Evolutionary conservation across 176 grass and related monocot genomes (phyloP), one percentile per base, ranked within the genome.

Genomic region (Eragrostis curvula): DNA sequence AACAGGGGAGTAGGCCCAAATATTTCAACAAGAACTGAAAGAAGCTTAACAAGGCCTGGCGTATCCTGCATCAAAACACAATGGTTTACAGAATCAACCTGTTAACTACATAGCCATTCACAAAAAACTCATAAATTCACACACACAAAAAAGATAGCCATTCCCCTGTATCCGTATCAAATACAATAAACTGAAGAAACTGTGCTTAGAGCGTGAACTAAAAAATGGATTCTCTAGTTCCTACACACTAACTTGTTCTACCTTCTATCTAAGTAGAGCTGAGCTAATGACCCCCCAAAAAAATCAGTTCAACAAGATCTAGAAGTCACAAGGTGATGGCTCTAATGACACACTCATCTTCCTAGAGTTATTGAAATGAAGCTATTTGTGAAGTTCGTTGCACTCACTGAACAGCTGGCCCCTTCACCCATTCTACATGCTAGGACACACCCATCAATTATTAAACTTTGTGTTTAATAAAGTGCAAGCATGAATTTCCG

Each of bases 11-110:
- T 83, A 84, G 92, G 90, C 52, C 84, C 84, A 57, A 95, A 98
- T 83, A 90, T 93, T 74, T 95, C 82, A 88, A 82, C 86, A 68
- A 98, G 82, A 74, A 81, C 50, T 55, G 73, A 77, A 10, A 98
- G 85, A 85, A 98, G 86, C 51, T 88, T 84, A 71, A 98, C 75
- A 86, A 84, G 79, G 85, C 71, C 56, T 59, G 84, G 84, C 66
- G 85, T 85, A 67, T 98, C 90, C 92, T 95, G 90, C 82, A 93
- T 49, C 68, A 85, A 69, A 75, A 71, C 9, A 39, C 66, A 66
- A 78, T 43, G n/a, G 25, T 64, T 42, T 16, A 27, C 57, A 60
- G 5, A 81, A 85, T 81, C 28, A 81, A 81, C 18, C 75, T 57
- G 21, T 12, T 67, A n/a, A n/a, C n/a, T n/a, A n/a, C n/a, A n/a